Evolutionary conservation across 2,329 filamentous ascomycete species (phyloP), one percentile per base, ranked within the genome.

Genomic region (Pseudogymnoascus sp.): DNA sequence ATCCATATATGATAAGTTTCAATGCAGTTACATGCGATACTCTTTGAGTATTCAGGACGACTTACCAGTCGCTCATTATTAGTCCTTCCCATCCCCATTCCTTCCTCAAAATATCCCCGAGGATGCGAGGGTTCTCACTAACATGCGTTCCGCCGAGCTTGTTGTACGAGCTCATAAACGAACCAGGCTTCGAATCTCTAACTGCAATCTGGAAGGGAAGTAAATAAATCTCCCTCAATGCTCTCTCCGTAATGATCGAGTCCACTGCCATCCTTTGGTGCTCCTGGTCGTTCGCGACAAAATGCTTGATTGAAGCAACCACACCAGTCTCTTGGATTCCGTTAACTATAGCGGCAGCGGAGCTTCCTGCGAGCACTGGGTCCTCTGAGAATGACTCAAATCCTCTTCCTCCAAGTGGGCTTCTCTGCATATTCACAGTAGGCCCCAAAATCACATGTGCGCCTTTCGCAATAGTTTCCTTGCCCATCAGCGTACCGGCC

Each of bases 391-490:
- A 80, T 15, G 75, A 77, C 66, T 81, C 79, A 64, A 80, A 80
- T 53, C 76, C 78, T 19, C 79, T 75, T 1, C 78, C 79, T 10
- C 78, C 78, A 0, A 81, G 73, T 0, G 78, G 79, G 5, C 75
- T 74, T 3, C 78, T 74, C 38, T 79, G 77, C 26, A 80, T 79
- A 68, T 76, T 80, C n/a, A 81, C 76, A 0, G 79, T 82, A 0
- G 89, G 89, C 0, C 88, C 89, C 4, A 92, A 78, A 67, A 88
- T 82, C 9, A 89, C 82, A 68, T 91, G 87, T 7, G 88, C 82
- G 61, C 86, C 87, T 74, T 92, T 92, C 62, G 75, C 82, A 64
- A 79, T 80, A 69, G 86, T 82, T 71, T 90, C 88, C 61, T 79
- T 75, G 7, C 84, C 88, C 83, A 90, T 88, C 62, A 85, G 82